phyloP scores from a whole-genome alignment of 352 stramenopile genomes.

The Pythium chondricola region DNA sequence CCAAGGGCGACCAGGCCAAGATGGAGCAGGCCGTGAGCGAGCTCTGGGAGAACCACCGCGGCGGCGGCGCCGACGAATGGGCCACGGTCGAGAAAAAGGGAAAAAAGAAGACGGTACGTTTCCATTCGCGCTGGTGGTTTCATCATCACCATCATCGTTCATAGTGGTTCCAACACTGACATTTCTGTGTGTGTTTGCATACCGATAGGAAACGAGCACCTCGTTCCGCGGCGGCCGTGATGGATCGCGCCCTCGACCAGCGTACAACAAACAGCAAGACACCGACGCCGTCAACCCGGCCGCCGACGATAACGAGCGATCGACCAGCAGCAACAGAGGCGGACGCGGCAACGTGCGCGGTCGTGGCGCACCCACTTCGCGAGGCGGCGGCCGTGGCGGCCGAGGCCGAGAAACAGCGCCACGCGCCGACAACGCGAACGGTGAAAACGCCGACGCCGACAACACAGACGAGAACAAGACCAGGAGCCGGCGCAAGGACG shows the following conservation, averaged over 20 bases:
- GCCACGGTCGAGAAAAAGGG: constrained; percentile 74
- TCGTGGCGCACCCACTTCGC: constrained; percentile 32
- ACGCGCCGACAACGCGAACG: constrained; percentile 28
- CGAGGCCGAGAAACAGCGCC: constrained; percentile 32
- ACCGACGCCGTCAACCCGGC: not conserved
- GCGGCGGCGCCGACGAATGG: constrained; percentile 58
- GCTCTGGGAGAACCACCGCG: constrained; percentile 78
- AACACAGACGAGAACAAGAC: constrained; percentile 40
- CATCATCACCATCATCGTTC: too few relatives aligned
- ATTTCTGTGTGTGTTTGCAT: too few relatives aligned
- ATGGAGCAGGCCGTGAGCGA: constrained; percentile 77
- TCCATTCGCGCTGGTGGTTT: not conserved
- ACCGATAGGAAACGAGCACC: constrained; percentile 3
- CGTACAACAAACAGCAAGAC: not conserved
- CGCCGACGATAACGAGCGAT: constrained; percentile 15
- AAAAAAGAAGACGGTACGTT: constrained; percentile 47
- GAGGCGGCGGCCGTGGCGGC: constrained; percentile 37
- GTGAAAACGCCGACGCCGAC: constrained; percentile 43
- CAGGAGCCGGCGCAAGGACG: constrained; percentile 31
- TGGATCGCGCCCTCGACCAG: not conserved
- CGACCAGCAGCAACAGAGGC: constrained; percentile 28
- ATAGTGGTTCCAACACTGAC: too few relatives aligned
- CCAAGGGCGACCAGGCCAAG: constrained; percentile 63
- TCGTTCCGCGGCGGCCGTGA: not conserved
- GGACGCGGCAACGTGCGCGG: constrained; percentile 41